These are phyloP conservation scores for Garcia nutans DNA, from an alignment of 345 rosid species.

Conservation along the genomic window DNA sequence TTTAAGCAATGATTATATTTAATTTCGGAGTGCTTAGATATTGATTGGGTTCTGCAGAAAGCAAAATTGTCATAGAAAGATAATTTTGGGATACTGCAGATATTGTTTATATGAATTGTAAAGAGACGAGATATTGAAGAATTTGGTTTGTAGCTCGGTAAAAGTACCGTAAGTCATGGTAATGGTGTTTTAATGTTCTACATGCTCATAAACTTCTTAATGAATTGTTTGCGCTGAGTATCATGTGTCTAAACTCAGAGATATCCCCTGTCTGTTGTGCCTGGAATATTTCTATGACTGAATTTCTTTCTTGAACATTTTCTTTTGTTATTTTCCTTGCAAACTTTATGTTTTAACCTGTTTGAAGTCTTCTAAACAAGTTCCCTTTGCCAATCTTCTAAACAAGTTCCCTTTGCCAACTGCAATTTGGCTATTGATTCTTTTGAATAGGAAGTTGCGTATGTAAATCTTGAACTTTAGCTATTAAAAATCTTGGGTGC, in stretches of 20 bases:
- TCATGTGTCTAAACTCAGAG: not conserved
- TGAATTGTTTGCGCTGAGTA: not conserved
- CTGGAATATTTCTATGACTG: not conserved
- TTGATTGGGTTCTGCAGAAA: not conserved
- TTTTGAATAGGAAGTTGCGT: not conserved
- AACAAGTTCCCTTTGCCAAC: not conserved
- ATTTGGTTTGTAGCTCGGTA: not conserved
- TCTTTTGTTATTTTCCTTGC: not conserved
- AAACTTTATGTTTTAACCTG: not conserved
- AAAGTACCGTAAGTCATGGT: not conserved
- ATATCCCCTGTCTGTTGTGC: not conserved
- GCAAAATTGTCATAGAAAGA: not conserved
- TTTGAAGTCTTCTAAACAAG: not conserved
- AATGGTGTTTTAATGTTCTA: not conserved
- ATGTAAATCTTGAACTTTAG: not conserved
- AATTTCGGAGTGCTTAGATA: not conserved
- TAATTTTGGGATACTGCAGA: not conserved
- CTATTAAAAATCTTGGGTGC: not conserved
- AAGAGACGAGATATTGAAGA: not conserved
- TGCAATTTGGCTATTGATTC: not conserved
- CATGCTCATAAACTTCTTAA: not conserved
- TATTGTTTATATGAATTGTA: not conserved
- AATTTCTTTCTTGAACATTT: not conserved
- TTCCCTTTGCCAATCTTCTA: not conserved
- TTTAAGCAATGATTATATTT: slow-evolving; percentile 3